Base-by-base conservation (phyloP, 2,329 filamentous ascomycete genomes). In the Aspergillus neoniger region DNA sequence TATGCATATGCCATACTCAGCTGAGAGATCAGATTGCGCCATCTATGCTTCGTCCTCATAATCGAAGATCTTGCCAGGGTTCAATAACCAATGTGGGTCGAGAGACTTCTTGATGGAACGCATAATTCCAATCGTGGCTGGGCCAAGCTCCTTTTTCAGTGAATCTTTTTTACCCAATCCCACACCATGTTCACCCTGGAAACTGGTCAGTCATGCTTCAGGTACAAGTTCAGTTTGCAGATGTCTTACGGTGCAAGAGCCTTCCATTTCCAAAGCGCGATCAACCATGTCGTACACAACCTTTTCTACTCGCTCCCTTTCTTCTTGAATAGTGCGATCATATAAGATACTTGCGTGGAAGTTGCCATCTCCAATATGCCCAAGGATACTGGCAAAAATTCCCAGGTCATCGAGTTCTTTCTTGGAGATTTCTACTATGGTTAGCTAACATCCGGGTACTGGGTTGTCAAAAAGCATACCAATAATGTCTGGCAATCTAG, bases 281-380 rank as follows among this genome's bases (percentile, higher is more conserved):
- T 90, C 85, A 19, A 96, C 91, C 92, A 97, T 96, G 68, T 92
- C 89, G 72, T 93, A 88, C 50, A 97, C 91, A 65, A 91, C 92
- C 57, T 82, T 84, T 73, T 95, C 91, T 1, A 95, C 91, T 66
- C 89, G 90, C 44, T 84, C 88, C 58, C 85, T 85, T 76, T 96
- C 90, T 25, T 82, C 86, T 3, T 85, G 83, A 58, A 92, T 82
- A 23, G 81, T 83, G 25, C 85, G 85, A 76, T 95, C 86, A 74
- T 96, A 97, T 78, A 97, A 89, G 77, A 97, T 95, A 72, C 89
- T 91, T 73, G 93, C 89, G 74, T 97, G 93, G 79, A 97, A 97
- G 76, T 97, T 97, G 39, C 93, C 93, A 72, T 96, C 93, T 12
- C 93, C 93, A 59, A 97, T 89, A 71, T 97, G 93, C 3, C 93